phyloP scores from a whole-genome alignment of 1,284 basidiomycete genomes.

The Tilletia walkeri region DNA sequence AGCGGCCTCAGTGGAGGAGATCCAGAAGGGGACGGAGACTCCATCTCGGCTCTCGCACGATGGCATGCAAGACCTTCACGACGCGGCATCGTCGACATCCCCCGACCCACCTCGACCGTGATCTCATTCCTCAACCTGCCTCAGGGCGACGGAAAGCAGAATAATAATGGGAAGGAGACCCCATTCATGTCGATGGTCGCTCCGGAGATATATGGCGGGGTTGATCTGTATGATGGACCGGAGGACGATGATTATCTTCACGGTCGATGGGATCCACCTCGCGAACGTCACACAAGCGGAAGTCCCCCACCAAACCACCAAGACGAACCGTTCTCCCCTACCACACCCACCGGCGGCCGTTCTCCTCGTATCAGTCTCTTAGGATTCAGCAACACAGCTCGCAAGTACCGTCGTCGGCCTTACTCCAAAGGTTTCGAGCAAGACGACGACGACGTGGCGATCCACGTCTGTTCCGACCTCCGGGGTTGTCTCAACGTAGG shows the following conservation, averaged over 20 bases:
- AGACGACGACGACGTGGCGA: neutral
- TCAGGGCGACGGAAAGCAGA: neutral
- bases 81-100: too few species aligned
- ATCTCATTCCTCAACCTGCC: conserved; percentile 1
- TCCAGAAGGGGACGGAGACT: too few species aligned
- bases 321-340: too few species aligned
- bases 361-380: neutral
- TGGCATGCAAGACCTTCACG: too few species aligned
- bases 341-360: too few species aligned
- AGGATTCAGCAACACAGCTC: neutral
- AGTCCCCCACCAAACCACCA: too few species aligned
- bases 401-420: neutral
- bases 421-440: neutral
- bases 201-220: neutral
- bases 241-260: neutral
- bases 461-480: conserved; percentile 18
- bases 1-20: too few species aligned
- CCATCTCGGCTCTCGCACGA: too few species aligned
- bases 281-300: too few species aligned
- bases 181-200: neutral
- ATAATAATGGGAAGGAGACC: neutral
- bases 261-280: neutral
- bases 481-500: conserved; percentile 36
- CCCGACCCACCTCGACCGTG: neutral
- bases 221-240: conserved; percentile 1